Evolutionary conservation across 2,329 filamentous ascomycete species (phyloP).

Genomic region (Colletotrichum zoysiae): DNA sequence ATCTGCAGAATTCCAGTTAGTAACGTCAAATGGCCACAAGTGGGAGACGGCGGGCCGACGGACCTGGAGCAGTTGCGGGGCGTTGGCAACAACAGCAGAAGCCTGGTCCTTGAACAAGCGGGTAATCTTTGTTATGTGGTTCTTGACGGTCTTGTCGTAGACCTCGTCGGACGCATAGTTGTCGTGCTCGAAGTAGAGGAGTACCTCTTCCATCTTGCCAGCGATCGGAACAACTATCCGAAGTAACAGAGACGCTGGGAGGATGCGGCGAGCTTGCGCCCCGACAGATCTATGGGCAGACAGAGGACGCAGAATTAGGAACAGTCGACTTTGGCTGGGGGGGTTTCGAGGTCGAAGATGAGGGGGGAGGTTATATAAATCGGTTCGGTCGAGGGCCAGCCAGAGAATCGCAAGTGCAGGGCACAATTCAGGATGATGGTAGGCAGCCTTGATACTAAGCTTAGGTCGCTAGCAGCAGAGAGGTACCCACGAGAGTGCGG

Average conservation of each 20-base stretch:
- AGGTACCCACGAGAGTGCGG: conserved; percentile 11
- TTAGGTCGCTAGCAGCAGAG: conserved; percentile 15
- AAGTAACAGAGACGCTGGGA: background rate
- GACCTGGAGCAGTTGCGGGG: conserved; percentile 58
- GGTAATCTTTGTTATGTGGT: conserved; percentile 55
- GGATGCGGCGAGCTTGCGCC: conserved; percentile 26
- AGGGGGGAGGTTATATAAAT: background rate
- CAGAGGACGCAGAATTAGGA: background rate
- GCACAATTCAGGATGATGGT: conserved; percentile 11
- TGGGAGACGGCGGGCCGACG: conserved; percentile 22
- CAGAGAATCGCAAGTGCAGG: background rate
- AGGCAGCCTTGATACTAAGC: conserved; percentile 23
- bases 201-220: conserved; percentile 51
- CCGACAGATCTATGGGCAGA: conserved; percentile 4
- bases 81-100: conserved; percentile 50
- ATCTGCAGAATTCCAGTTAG: conserved; percentile 50
- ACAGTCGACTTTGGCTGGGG: background rate
- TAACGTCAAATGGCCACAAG: conserved; percentile 6
- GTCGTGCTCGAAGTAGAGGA: conserved; percentile 58
- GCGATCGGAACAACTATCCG: conserved; percentile 11
- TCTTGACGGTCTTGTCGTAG: conserved; percentile 56
- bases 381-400: background rate
- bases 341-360: background rate
- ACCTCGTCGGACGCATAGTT: conserved; percentile 47
- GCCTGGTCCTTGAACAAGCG: conserved; percentile 53